Percentiles rank a stretch among this genome's conserved stretches.
These are phyloP conservation scores for Phytophthora boehmeriae DNA, from an alignment of 352 stramenopile species.

Conservation along the genomic window DNA sequence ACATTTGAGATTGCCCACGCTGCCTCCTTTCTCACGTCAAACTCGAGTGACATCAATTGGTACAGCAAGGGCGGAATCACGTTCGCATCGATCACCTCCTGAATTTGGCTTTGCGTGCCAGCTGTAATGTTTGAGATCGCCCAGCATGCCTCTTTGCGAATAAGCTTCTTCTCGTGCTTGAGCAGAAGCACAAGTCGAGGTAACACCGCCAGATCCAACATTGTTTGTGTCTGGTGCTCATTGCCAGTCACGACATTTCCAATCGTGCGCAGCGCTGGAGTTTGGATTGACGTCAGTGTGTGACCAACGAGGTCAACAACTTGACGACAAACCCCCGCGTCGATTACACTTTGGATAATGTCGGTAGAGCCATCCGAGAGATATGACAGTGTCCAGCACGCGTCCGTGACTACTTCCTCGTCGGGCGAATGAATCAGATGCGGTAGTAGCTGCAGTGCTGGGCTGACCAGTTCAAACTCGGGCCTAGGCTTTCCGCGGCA, in stretches of 20 bases:
- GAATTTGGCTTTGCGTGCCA: constrained; percentile 71
- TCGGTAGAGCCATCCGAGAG: constrained; percentile 97
- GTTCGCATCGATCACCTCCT: constrained; percentile 80
- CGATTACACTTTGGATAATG: constrained; percentile 98
- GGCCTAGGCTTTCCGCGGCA: constrained; percentile 94
- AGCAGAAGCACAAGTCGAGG: constrained; percentile 64
- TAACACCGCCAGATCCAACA: constrained; percentile 63
- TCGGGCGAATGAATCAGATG: constrained; percentile 97
- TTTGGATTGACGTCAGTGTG: constrained; percentile 93
- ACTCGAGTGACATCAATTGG: constrained; percentile 64
- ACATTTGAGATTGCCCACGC: constrained; percentile 87
- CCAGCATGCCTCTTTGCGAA: constrained; percentile 88
- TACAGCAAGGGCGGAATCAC: constrained; percentile 73
- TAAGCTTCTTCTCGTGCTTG: constrained; percentile 80
- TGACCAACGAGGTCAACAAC: constrained; percentile 97
- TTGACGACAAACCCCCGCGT: constrained; percentile 93
- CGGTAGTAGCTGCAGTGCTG: constrained; percentile 93
- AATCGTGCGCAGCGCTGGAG: constrained; percentile 95
- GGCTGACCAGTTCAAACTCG: constrained; percentile 95
- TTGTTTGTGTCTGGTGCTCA: constrained; percentile 73
- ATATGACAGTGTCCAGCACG: constrained; percentile 99
- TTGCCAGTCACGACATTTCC: constrained; percentile 99
- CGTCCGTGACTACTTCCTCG: constrained; percentile 98
- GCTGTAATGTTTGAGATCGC: constrained; percentile 85
- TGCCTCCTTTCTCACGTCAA: constrained; percentile 87